Base-by-base conservation (phyloP, 768 basidiomycete species). In the Gymnopilus dilepis region DNA sequence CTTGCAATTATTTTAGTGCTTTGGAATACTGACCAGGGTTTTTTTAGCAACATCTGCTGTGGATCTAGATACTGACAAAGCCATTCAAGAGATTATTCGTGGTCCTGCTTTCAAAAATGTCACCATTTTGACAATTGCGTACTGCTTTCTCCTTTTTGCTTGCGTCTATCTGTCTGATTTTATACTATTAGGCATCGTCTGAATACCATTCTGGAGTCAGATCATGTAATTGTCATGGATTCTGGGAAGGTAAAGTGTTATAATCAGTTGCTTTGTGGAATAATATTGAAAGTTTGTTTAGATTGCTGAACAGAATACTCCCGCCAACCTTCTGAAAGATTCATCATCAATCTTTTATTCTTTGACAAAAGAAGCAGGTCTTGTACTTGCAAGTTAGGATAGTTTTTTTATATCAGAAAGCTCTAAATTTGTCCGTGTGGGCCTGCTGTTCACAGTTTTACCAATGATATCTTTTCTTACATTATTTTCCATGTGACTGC, bases 111-210 rank as follows among this genome's bases (percentile, higher is more conserved):
- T 96, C 70, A 76, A 81, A 2, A 76, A 89, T 60, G 88, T 91
- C 13, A 95, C 94, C 11, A 94, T 95, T 59, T 74, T 97, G 55
- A 95, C 92, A 13, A 94, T 95, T 68, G 93, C 92, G 86, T 92
- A 77, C 58, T 48, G 6, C 42, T 37, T 37, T 51, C 56, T 50
- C n/a, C 8, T 34, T 34, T 51, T 26, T 33, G 13, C 15, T 37
- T n/a, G n/a, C n/a, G n/a, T n/a, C 42, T 53, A 34, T 34, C 64
- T 13, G 48, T 30, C 59, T 60, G 33, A 43, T 11, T n/a, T 19
- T 41, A 17, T 5, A 31, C 31, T 50, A 22, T 19, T 57, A 92
- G 89, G 38, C 86, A 96, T 76, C 85, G 91, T 24, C 77, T 94
- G 31, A 92, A 94, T 71, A 94, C 93, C 0, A 94, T 94, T 65